Evolutionary conservation across 1,284 basidiomycete species (phyloP).

Genomic region (Ustilago cynodontis): DNA sequence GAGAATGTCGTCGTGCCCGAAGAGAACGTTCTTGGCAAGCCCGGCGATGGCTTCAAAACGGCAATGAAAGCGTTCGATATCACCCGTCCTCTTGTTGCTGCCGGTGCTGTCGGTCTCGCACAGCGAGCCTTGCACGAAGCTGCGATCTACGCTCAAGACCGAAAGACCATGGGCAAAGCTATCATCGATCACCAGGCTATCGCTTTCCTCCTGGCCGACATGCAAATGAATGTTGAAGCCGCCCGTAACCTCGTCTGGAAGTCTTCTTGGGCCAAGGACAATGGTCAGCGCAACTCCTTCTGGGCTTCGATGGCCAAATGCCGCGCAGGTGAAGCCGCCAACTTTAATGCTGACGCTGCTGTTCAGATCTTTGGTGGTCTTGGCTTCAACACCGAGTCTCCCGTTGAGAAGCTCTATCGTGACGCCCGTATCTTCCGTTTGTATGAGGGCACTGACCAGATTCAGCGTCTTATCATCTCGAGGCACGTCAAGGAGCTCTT

Average conservation of each 20-base stretch:
- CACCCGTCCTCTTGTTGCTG: conserved; percentile 72
- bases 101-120: conserved; percentile 74
- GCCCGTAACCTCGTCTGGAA: conserved; percentile 73
- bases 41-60: conserved; percentile 75
- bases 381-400: conserved; percentile 74
- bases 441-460: conserved; percentile 69
- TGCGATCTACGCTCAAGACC: conserved; percentile 73
- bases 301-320: conserved; percentile 75
- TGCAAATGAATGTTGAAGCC: conserved; percentile 74
- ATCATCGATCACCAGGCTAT: conserved; percentile 75
- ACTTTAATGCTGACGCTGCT: conserved; percentile 66
- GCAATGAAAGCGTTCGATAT: conserved; percentile 75
- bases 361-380: conserved; percentile 73
- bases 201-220: conserved; percentile 75
- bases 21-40: conserved; percentile 73
- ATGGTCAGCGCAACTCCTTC: conserved; percentile 73
- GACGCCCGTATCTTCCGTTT: conserved; percentile 66
- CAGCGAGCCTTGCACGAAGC: conserved; percentile 74
- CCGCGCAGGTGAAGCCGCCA: conserved; percentile 69
- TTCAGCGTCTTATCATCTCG: conserved; percentile 66
- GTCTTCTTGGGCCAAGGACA: conserved; percentile 73
- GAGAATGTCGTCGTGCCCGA: conserved; percentile 73
- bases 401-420: conserved; percentile 74
- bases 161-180: conserved; percentile 74
- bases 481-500: conserved; percentile 64